Evolutionary conservation across 192 early-diverging fungal genomes (phyloP).

Genomic region (Podila clonocystis): DNA sequence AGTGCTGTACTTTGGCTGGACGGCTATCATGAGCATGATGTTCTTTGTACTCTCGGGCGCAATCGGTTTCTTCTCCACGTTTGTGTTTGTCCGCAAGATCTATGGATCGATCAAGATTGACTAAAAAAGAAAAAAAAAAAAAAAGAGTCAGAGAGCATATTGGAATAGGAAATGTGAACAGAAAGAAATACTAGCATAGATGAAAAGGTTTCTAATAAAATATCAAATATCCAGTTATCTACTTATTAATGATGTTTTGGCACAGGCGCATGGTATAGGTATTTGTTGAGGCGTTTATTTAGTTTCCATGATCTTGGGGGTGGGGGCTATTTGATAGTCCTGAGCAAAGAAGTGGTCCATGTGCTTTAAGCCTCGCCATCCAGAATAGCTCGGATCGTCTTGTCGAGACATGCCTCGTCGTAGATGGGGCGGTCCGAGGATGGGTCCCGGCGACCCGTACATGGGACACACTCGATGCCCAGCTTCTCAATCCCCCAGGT

Average conservation of each 20-base stretch:
- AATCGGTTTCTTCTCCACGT: slow-evolving; percentile 82
- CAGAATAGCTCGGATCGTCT: slow-evolving; percentile 33
- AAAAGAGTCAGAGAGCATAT: not conserved
- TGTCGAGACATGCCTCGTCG: slow-evolving; percentile 31
- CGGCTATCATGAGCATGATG: slow-evolving; percentile 76
- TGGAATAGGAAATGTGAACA: not conserved
- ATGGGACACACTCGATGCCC: slow-evolving; percentile 57
- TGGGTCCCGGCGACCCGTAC: slow-evolving; percentile 20
- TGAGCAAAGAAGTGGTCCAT: not conserved
- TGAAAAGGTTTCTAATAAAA: not conserved
- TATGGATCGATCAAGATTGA: slow-evolving; percentile 89
- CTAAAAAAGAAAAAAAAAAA: slow-evolving; percentile 37
- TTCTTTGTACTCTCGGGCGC: slow-evolving; percentile 83
- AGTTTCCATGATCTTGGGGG: not conserved
- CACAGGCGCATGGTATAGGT: no score
- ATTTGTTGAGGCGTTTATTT: not conserved
- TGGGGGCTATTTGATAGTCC: not conserved
- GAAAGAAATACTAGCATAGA: not conserved
- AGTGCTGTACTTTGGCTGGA: slow-evolving; percentile 93
- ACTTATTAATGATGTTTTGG: not conserved
- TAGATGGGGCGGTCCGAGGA: slow-evolving; percentile 42
- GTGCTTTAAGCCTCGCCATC: slow-evolving; percentile 15
- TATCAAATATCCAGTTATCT: not conserved
- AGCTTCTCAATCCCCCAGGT: slow-evolving; percentile 52
- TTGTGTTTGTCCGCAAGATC: slow-evolving; percentile 82